Evolutionary conservation across 2,329 filamentous ascomycete species (phyloP).

Genomic region (Ophiocordyceps unilateralis): DNA sequence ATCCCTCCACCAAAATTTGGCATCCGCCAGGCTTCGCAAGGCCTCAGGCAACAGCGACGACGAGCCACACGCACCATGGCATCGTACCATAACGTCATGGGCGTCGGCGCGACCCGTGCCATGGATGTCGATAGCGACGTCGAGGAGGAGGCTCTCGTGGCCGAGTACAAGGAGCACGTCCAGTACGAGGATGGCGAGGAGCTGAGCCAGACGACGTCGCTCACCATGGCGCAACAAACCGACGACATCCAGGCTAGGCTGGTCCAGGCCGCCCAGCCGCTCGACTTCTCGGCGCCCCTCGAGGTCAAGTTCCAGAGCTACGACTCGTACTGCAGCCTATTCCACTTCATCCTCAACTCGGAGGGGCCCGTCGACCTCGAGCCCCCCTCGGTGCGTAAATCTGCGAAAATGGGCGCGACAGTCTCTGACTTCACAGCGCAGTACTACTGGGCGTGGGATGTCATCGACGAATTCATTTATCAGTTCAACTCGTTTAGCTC

Average conservation of each 20-base stretch:
- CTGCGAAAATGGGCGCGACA: conserved; percentile 4
- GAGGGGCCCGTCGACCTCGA: conserved; percentile 97
- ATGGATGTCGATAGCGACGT: conserved; percentile 76
- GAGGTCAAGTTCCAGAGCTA: conserved; percentile 98
- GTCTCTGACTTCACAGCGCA: conserved; percentile 19
- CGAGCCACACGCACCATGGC: conserved; percentile 33
- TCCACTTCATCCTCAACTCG: conserved; percentile 98
- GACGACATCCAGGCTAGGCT: conserved; percentile 91
- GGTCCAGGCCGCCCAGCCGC: conserved; percentile 76
- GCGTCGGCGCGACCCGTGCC: conserved; percentile 39
- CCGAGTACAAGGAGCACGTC: conserved; percentile 92
- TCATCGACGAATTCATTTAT: conserved; percentile 99
- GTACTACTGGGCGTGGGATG: conserved; percentile 99
- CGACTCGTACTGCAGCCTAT: conserved; percentile 97
- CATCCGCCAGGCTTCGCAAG: conserved; percentile 5
- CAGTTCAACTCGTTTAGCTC: conserved; percentile 99
- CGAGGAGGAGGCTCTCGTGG: conserved; percentile 88
- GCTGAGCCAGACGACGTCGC: conserved; percentile 54
- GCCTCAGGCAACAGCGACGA: conserved; percentile 1
- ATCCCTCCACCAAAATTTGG: conserved; percentile 15
- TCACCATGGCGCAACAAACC: conserved; percentile 55
- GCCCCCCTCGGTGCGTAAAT: conserved; percentile 67
- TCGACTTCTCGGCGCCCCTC: conserved; percentile 89
- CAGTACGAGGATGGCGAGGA: conserved; percentile 80
- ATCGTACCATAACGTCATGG: conserved; percentile 37